Evolutionary conservation across 306 rosid species (phyloP).

Genomic region (Argentina anserina): DNA sequence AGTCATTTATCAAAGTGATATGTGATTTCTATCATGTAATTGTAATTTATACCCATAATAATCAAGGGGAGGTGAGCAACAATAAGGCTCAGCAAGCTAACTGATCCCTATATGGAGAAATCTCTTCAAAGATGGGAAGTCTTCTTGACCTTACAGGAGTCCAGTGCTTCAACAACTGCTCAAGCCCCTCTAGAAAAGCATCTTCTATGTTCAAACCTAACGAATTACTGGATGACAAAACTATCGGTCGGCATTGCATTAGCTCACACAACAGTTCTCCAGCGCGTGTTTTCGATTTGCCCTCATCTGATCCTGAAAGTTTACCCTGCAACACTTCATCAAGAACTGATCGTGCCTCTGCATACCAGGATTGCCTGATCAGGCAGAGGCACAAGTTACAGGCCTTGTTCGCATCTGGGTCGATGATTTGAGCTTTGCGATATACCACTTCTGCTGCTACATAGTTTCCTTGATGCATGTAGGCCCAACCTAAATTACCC

Average conservation of each 20-base stretch:
- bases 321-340: conserved; percentile 44
- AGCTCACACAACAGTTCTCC: conserved; percentile 46
- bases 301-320: conserved; percentile 50
- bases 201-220: conserved; percentile 44
- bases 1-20: neutral
- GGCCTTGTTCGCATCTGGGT: conserved; percentile 81
- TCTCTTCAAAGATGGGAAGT: conserved; percentile 90
- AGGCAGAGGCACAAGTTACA: conserved; percentile 71
- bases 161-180: conserved; percentile 52
- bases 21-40: neutral
- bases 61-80: neutral
- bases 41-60: neutral
- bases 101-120: conserved; percentile 71
- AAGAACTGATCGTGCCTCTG: conserved; percentile 48
- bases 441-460: conserved; percentile 70
- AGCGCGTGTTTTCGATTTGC: conserved; percentile 48
- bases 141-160: conserved; percentile 58
- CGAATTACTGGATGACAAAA: conserved; percentile 7
- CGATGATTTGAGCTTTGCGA: conserved; percentile 73
- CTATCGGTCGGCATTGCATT: conserved; percentile 25
- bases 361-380: conserved; percentile 49
- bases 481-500: conserved; percentile 99
- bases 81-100: conserved; percentile 52
- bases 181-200: conserved; percentile 62
- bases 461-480: conserved; percentile 72